Base-by-base conservation (phyloP, 2,329 filamentous ascomycete species). In the Fusarium citri region DNA sequence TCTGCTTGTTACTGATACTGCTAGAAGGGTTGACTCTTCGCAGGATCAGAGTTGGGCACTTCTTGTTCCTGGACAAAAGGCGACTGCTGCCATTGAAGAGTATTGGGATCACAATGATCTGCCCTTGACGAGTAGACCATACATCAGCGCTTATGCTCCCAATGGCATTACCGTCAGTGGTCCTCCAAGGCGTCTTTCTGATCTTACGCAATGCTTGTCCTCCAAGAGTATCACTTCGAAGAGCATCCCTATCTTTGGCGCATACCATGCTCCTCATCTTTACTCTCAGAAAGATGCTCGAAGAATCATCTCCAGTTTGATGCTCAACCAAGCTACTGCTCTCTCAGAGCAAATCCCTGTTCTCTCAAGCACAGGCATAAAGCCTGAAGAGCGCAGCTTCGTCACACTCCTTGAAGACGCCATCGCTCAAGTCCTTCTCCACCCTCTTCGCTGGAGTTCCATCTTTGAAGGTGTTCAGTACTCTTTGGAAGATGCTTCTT, bases 141-240 rank as follows among this genome's bases (percentile, higher is more conserved):
- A 71, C 14, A 69, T 71, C 48, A 72, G 70, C 48, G 70, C 70
- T 22, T 71, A 72, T 7, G 68, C 67, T 3, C 60, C 68, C 0
- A 72, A 63, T 9, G 70, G 70, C 0, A 64, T 73, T 8, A 71
- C 70, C 2, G 53, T 72, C 16, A 72, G 70, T 28, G 70, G 70
- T 1, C 70, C 70, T 0, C 70, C 70, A 2, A 59, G 62, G 25
- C 63, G 67, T 6, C 68, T 72, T 5, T 8, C 34, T 12, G 51
- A 72, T 8, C 64, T 72, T 14, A 43, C 48, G 5, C 43, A 48
- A 2, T 71, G 23, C 5, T 28, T 71, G 7, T 9, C 31, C 10
- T 42, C 48, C n/a, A 60, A 59, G 34, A 47, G 41, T 8, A 58
- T 72, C 1, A 46, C 46, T 1, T 53, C 49, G 8, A 73, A 65